These are phyloP conservation scores for Mimosa bimucronata DNA, from an alignment of 306 rosid genomes.

Conservation along the genomic window DNA sequence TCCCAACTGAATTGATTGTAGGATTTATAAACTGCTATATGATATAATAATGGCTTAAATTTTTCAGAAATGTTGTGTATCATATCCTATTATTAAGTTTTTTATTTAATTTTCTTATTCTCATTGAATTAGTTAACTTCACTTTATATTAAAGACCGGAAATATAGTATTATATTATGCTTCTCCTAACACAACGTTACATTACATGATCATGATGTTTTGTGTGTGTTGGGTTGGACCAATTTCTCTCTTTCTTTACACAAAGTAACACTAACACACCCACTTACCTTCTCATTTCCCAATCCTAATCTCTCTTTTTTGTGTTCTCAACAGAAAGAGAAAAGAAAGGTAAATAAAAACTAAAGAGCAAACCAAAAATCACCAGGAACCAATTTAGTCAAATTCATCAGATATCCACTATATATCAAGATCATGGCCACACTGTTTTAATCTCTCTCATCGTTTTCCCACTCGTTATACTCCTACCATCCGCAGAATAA, in stretches of 20 bases:
- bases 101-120: no score
- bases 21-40: no score
- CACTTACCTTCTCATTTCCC: constrained; percentile 10
- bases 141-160: no score
- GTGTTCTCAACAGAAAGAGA: neutral
- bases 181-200: neutral
- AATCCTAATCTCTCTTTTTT: neutral
- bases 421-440: constrained; percentile 53
- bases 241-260: constrained; percentile 28
- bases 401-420: constrained; percentile 76
- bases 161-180: neutral
- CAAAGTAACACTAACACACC: constrained; percentile 21
- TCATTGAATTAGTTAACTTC: no score
- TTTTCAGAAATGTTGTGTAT: no score
- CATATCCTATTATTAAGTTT: no score
- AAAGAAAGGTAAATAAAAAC: neutral
- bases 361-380: constrained; percentile 18
- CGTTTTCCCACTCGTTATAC: neutral
- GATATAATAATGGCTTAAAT: no score
- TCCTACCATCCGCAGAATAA: neutral
- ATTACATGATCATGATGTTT: neutral
- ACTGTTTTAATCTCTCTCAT: constrained; percentile 42
- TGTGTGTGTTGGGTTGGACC: constrained; percentile 38
- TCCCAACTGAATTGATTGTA: no score
- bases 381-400: constrained; percentile 57